Conservation (phyloP, 2,329 filamentous ascomycete genomes). For the Aspergillus sclerotialis region DNA sequence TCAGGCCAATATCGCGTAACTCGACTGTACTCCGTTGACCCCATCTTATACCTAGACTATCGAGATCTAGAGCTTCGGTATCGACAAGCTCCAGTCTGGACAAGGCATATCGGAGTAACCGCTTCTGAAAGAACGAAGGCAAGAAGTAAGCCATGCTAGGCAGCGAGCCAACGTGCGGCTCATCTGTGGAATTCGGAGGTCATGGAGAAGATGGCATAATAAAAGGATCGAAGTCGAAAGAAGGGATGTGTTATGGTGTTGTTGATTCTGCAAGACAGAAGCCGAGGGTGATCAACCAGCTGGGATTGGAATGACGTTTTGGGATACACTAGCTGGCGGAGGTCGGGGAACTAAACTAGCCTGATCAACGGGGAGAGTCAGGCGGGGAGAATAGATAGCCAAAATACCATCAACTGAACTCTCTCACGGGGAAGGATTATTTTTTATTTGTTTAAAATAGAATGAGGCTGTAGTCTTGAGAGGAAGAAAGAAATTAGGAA, state of each 20-base stretch:
- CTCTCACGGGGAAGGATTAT: no score
- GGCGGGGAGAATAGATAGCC: constrained; percentile 7
- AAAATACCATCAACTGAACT: constrained; percentile 6
- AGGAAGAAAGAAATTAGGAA: no score
- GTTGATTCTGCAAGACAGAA: neutral
- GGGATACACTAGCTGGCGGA: neutral
- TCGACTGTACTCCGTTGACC: constrained; percentile 79
- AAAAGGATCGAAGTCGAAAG: no score
- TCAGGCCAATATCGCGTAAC: constrained; percentile 77
- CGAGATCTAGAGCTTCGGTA: constrained; percentile 75
- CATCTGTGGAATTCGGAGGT: constrained; percentile 15
- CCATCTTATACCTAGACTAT: constrained; percentile 75
- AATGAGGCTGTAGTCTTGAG: no score
- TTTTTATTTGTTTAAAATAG: no score
- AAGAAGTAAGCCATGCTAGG: constrained; percentile 64
- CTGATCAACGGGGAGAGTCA: constrained; percentile 16
- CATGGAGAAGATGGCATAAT: constrained; percentile 20
- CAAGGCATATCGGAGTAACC: constrained; percentile 78
- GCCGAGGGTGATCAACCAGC: no score
- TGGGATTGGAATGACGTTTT: no score
- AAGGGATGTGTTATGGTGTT: constrained; percentile 7
- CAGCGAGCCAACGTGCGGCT: constrained; percentile 24
- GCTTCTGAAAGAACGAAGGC: constrained; percentile 75
- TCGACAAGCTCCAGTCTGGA: constrained; percentile 81
- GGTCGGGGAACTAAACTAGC: no score